Evolutionary conservation across 202 grass and related monocot genomes (phyloP).

Genomic region (Zoysia matrella): DNA sequence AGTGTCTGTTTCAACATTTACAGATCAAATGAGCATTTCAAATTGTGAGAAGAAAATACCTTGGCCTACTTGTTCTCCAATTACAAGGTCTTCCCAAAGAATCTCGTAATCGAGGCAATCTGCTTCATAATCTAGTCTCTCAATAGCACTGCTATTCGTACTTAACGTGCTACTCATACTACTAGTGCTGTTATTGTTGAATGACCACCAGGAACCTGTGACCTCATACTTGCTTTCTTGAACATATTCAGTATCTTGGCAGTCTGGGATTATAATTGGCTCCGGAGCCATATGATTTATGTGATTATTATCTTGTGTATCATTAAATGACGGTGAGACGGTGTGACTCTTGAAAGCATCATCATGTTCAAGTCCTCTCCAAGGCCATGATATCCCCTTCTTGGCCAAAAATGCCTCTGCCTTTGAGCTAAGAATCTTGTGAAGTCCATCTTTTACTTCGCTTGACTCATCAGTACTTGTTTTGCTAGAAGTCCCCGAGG

Average conservation of each 20-base stretch:
- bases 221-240: conserved; percentile 55
- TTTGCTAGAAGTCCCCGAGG: conserved; percentile 46
- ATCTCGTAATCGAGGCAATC: conserved; percentile 92
- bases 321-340: conserved; percentile 49
- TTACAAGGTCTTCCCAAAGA: conserved; percentile 77
- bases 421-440: conserved; percentile 71
- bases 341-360: conserved; percentile 44
- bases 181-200: conserved; percentile 66
- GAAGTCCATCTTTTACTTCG: conserved; percentile 59
- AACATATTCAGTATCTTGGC: conserved; percentile 37
- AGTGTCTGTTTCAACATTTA: conserved; percentile 27
- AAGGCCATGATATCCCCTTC: conserved; percentile 78
- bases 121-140: conserved; percentile 61
- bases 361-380: conserved; percentile 69
- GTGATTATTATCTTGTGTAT: conserved; percentile 54
- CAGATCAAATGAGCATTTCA: background rate
- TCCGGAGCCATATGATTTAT: conserved; percentile 41
- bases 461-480: conserved; percentile 57
- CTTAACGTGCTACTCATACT: conserved; percentile 76
- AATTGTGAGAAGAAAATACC: conserved; percentile 51
- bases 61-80: conserved; percentile 89
- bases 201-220: conserved; percentile 81
- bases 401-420: conserved; percentile 65
- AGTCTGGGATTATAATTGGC: conserved; percentile 54
- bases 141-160: conserved; percentile 61